These are phyloP conservation scores for Balamuthia mandrillaris DNA, from an alignment of 208 protist species.

Conservation along the genomic window DNA sequence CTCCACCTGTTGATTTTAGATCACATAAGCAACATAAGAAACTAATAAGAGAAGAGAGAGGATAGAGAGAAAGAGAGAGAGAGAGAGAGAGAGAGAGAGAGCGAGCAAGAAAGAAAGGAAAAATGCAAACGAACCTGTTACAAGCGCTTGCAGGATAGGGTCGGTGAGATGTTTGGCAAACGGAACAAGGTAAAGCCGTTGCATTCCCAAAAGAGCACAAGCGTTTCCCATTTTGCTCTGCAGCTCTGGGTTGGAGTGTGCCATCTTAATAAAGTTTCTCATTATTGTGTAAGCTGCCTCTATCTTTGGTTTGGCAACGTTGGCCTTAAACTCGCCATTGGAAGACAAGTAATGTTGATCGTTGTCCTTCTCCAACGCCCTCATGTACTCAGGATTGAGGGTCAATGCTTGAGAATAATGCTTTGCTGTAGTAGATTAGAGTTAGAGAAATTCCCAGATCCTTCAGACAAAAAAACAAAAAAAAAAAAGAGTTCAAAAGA, in stretches of 20 bases:
- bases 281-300: background rate
- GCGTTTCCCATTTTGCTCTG: background rate
- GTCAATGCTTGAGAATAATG: constrained; percentile 6
- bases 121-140: no score
- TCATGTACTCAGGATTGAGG: constrained; percentile 25
- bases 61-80: no score
- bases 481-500: no score
- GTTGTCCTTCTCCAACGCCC: background rate
- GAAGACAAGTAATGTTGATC: constrained; percentile 1
- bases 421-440: background rate
- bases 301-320: background rate
- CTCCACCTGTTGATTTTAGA: no score
- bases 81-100: no score
- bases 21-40: no score
- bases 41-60: no score
- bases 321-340: background rate
- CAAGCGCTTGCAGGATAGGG: background rate
- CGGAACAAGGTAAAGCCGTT: background rate
- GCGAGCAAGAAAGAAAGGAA: no score
- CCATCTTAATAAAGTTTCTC: background rate
- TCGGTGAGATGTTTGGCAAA: background rate
- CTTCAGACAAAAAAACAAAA: no score
- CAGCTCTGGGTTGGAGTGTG: background rate
- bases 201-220: background rate
- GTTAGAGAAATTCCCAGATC: no score